These are phyloP conservation scores for Ogataea ganodermae DNA, from an alignment of 805 yeast genomes.

Conservation along the genomic window DNA sequence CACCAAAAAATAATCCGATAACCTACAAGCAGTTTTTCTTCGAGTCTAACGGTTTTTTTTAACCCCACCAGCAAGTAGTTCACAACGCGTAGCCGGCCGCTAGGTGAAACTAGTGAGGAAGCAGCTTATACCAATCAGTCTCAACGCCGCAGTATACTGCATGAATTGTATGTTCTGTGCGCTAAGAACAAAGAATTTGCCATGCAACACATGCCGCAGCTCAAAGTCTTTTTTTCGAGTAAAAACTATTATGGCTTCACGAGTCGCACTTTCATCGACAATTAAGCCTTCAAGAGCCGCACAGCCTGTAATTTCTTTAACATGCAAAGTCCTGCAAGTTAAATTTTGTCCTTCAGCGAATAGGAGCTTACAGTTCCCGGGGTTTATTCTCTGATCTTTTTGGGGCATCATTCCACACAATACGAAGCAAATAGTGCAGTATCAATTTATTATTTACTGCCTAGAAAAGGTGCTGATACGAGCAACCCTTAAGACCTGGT, in stretches of 20 bases:
- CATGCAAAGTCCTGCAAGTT: not conserved
- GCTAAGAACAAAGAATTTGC: too few relatives aligned
- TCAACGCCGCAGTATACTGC: too few relatives aligned
- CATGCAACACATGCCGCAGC: too few relatives aligned
- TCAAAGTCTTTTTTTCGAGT: too few relatives aligned
- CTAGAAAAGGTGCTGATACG: not conserved
- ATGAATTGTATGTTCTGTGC: too few relatives aligned
- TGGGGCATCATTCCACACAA: not conserved
- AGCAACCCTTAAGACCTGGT: not conserved
- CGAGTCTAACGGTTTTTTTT: too few relatives aligned
- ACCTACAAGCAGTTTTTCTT: not conserved
- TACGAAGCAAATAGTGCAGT: not conserved
- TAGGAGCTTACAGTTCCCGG: not conserved
- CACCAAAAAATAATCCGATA: not conserved
- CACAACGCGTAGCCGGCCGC: too few relatives aligned
- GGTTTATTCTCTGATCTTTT: not conserved
- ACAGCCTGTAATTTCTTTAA: not conserved
- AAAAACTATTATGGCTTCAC: too few relatives aligned
- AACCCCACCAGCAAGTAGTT: too few relatives aligned
- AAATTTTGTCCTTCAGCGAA: not conserved
- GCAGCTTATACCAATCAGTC: too few relatives aligned
- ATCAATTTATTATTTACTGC: not conserved
- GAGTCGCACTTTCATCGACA: not conserved
- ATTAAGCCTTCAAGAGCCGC: not conserved
- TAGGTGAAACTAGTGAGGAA: too few relatives aligned